phyloP scores from a whole-genome alignment of 225 moss, liverwort and hornwort species.

The Sphagnum tenellum region DNA sequence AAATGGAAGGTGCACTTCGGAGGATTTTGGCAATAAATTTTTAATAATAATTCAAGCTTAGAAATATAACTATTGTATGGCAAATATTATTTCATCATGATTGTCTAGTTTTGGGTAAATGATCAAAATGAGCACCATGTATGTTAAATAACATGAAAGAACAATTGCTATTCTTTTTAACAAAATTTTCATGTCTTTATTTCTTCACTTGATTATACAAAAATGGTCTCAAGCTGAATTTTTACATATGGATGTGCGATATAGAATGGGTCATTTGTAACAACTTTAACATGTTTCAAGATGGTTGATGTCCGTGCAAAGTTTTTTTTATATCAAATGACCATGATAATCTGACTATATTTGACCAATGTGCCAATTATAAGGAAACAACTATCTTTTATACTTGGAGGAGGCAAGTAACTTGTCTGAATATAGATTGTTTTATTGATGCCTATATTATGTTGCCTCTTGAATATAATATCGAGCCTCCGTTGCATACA shows the following conservation, averaged over 20 bases:
- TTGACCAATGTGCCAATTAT: not conserved
- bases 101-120: too few relatives aligned
- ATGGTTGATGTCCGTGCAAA: conserved; percentile 63
- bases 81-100: too few relatives aligned
- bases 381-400: not conserved
- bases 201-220: conserved; percentile 76
- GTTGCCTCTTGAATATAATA: conserved; percentile 50
- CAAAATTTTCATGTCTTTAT: conserved; percentile 27
- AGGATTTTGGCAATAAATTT: too few relatives aligned
- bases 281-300: conserved; percentile 91
- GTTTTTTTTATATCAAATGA: conserved; percentile 1
- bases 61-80: too few relatives aligned
- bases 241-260: conserved; percentile 94
- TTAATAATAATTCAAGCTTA: too few relatives aligned
- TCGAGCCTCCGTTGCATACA: conserved; percentile 47
- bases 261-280: conserved; percentile 72
- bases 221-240: conserved; percentile 86
- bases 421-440: conserved; percentile 68
- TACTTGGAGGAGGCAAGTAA: conserved; percentile 1
- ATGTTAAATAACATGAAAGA: too few relatives aligned
- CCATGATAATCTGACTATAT: not conserved
- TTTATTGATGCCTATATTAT: conserved; percentile 59
- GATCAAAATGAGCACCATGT: too few relatives aligned
- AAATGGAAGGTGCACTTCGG: too few relatives aligned
- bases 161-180: too few relatives aligned